Conservation (phyloP, 495 filamentous ascomycete genomes). For the Penicillium lagena region DNA sequence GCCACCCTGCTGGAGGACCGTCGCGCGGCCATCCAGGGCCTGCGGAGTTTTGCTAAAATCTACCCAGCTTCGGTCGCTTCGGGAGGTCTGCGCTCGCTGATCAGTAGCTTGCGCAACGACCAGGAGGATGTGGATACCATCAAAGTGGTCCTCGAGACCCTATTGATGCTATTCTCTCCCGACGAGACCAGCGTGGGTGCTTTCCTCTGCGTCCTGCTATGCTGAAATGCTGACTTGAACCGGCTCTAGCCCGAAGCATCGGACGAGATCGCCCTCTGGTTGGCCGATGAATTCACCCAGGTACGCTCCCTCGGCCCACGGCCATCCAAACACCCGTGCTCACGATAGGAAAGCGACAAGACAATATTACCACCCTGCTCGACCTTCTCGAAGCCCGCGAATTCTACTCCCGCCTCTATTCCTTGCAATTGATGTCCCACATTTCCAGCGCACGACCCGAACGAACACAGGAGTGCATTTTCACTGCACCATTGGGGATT, state of each 20-base stretch:
- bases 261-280: slow-evolving; percentile 93
- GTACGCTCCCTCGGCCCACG: slow-evolving; percentile 31
- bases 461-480: slow-evolving; percentile 91
- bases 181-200: slow-evolving; percentile 59
- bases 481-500: slow-evolving; percentile 81
- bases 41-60: slow-evolving; percentile 91
- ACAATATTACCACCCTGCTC: slow-evolving; percentile 88
- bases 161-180: slow-evolving; percentile 84
- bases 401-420: slow-evolving; percentile 91
- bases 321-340: slow-evolving; percentile 25
- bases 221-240: slow-evolving; percentile 17
- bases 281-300: slow-evolving; percentile 97
- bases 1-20: slow-evolving; percentile 91
- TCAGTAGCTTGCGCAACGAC: slow-evolving; percentile 78
- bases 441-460: slow-evolving; percentile 83
- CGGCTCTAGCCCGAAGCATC: slow-evolving; percentile 74
- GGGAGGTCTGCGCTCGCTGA: slow-evolving; percentile 77
- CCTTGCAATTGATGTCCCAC: slow-evolving; percentile 80
- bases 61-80: slow-evolving; percentile 97
- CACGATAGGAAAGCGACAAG: slow-evolving; percentile 63
- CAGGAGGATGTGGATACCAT: slow-evolving; percentile 93
- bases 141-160: slow-evolving; percentile 88
- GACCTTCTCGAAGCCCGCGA: slow-evolving; percentile 82
- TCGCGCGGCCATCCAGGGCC: slow-evolving; percentile 82
- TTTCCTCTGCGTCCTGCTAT: neutral